Evolutionary conservation across 2,329 filamentous ascomycete genomes (phyloP), one percentile per base, ranked within the genome.

Genomic region (Aspergillus sp.): DNA sequence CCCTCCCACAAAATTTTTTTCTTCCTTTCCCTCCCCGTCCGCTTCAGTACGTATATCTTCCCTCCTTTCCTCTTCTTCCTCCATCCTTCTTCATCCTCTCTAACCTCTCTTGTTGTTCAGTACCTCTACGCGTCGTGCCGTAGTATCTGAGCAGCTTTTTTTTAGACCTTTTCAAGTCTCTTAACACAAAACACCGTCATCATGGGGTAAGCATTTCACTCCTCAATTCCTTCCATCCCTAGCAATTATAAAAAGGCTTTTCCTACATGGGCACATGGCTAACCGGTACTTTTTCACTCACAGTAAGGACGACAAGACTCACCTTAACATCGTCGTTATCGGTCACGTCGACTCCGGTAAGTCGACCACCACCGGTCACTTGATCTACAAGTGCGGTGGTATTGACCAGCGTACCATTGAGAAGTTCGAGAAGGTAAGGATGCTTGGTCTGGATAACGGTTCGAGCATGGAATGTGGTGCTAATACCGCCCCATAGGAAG

Each of bases 361-460:
- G 86, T 95, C 90, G 66, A 96, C 90, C 76, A 96, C 90, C 76
- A 88, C 85, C 66, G 84, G 88, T 89, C 85, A 91, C 82, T 85
- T 98, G 85, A 97, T 98, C 88, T 97, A 97, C 90, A 91, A 98
- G 87, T 97, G 93, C 83, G 93, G 93, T 86, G 93, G 93, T 89
- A 98, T 97, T 74, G 93, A 98, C 88, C 90, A 91, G 84, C 91
- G 93, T 90, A 97, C 91, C 78, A 98, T 98, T 75, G 93, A 98
- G 87, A 98, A 98, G 88, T 98, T 98, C 85, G 93, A 98, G 90
- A 98, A 98, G 89, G 90, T 94, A 22, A 39, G 19, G 6, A 35
- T 17, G 15, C 25, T 5, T 30, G 25, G 25, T 17, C 33, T 7
- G 15, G 1, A 19, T 17, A 13, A 19, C 22, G 38, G 35, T 41